A percentile compares a stretch with the other conserved stretches of the same genome.
phyloP scores from a whole-genome alignment of 345 rosid species.

The Isatis tinctoria region DNA sequence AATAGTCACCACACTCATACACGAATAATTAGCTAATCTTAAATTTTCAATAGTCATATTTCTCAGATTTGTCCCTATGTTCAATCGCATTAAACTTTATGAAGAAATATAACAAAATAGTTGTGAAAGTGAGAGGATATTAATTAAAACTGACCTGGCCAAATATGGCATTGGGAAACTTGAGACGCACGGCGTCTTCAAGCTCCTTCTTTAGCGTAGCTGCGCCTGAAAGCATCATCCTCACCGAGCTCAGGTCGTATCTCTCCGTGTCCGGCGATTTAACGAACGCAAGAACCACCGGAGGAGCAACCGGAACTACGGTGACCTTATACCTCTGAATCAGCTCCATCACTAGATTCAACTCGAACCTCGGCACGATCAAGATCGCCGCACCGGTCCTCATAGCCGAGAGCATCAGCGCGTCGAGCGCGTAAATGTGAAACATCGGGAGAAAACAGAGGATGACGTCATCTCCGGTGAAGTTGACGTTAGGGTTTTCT shows the following conservation, averaged over 20 bases:
- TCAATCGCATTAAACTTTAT: not conserved
- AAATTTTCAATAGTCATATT: not conserved
- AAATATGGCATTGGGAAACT: slow-evolving; percentile 28
- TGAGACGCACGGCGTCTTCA: slow-evolving; percentile 62
- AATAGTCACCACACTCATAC: not conserved
- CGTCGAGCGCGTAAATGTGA: slow-evolving; percentile 72
- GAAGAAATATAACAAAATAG: not conserved
- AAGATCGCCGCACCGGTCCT: slow-evolving; percentile 73
- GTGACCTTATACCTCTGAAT: slow-evolving; percentile 61
- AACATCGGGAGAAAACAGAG: slow-evolving; percentile 76
- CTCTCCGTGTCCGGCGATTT: slow-evolving; percentile 49
- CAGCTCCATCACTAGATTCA: slow-evolving; percentile 45
- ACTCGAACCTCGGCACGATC: slow-evolving; percentile 76
- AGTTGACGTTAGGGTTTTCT: slow-evolving; percentile 83
- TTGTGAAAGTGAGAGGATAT: not conserved
- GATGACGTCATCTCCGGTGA: slow-evolving; percentile 60
- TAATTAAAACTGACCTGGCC: slow-evolving; percentile 66
- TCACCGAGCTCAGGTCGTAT: slow-evolving; percentile 67
- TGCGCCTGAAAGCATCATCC: slow-evolving; percentile 70
- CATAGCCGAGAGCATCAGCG: slow-evolving; percentile 65
- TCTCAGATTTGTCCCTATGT: not conserved
- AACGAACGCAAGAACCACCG: slow-evolving; percentile 61
- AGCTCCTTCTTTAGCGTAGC: slow-evolving; percentile 90
- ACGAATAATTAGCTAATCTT: not conserved
- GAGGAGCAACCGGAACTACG: slow-evolving; percentile 78